Evolutionary conservation across 495 filamentous ascomycete species (phyloP), one percentile per base, ranked within the genome.

Genomic region (Hypoxylon subgilvum): DNA sequence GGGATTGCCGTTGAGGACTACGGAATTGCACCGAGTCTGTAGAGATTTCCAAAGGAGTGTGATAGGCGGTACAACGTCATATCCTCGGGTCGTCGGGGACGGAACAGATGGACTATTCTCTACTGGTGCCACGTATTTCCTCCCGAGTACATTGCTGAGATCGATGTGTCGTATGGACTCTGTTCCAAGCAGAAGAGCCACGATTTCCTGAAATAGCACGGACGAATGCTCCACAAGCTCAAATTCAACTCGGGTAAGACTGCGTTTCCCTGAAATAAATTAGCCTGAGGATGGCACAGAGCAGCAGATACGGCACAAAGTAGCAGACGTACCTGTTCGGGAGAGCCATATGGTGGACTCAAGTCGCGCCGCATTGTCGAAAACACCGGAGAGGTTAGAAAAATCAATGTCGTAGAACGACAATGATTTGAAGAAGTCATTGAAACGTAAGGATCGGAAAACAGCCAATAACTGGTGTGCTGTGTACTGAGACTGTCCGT

Each of bases 391-490:
- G 12, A 79, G 67, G 12, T 57, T 63, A 1, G 67, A 61, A 7
- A 98, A 79, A 54, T 81, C 84, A 40, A 96, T 82, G 21, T 87
- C 84, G 10, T 79, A 74, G 69, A 97, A 96, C 1, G 91, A 96
- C 30, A 98, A 82, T 1, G 90, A 88, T 44, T 80, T 80, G 70
- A 97, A 97, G 10, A 84, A 88, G 68, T 96, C 91, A 64, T 97
- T 97, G 74, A 96, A 98, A 28, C 94, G 83, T 41, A 98, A 74
- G 4, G 94, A 84, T 14, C 93, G 84, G 78, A 96, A 82, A 18
- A 97, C 83, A 1, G 94, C 91, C 31, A 98, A 76, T 18, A 97
- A 70, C 70, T 97, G 94, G 41, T 87, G 68, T 4, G 82, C 69
- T 3, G 79, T 84, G 65, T 98, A 98, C 28, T 79, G 77, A 3